Evolutionary conservation across 2,329 filamentous ascomycete species (phyloP).

Genomic region (Didymella segeticola): DNA sequence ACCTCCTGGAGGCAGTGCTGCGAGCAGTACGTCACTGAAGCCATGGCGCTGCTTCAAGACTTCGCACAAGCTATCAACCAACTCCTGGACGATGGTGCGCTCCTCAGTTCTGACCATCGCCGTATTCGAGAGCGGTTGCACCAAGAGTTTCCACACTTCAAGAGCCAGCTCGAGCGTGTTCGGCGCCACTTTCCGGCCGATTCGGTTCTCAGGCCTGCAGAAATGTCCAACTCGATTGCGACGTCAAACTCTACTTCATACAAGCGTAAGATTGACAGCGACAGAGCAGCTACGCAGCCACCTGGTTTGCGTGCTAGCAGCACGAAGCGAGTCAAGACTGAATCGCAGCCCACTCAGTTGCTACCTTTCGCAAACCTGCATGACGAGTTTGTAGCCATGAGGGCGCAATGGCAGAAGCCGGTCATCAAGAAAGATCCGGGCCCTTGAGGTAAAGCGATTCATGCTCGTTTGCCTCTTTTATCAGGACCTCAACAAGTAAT

Average conservation of each 20-base stretch:
- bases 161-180: background rate
- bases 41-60: background rate
- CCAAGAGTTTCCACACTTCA: constrained; percentile 4
- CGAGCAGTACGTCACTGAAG: constrained; percentile 1
- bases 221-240: no score
- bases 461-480: no score
- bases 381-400: background rate
- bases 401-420: background rate
- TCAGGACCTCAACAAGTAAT: no score
- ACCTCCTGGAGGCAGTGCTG: constrained; percentile 4
- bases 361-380: background rate
- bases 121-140: background rate
- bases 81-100: constrained; percentile 6
- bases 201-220: background rate
- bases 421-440: background rate
- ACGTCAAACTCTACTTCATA: background rate
- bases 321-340: background rate
- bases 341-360: background rate
- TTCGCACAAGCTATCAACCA: constrained; percentile 6
- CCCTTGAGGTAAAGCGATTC: no score
- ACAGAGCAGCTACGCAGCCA: background rate
- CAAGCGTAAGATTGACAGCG: background rate
- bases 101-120: background rate
- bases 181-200: constrained; percentile 3
- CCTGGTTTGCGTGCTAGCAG: no score